These are phyloP conservation scores for Acanthamoeba triangularis DNA, from an alignment of 208 protist genomes.

Conservation along the genomic window DNA sequence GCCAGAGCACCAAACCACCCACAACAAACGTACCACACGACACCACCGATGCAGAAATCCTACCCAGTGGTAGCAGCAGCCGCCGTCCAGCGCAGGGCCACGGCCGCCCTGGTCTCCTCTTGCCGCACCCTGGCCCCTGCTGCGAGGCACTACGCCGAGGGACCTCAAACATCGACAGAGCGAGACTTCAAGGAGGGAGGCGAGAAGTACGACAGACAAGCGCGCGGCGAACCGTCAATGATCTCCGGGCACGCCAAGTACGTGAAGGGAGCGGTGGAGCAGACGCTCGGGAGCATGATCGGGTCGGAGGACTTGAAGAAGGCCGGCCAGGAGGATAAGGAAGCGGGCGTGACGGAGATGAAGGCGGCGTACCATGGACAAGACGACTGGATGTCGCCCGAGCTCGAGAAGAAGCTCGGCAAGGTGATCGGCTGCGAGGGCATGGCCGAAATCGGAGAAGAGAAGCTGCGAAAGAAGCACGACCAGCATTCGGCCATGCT, in stretches of 20 bases:
- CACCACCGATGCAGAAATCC: too few relatives aligned
- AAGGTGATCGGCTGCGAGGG: conserved; percentile 12
- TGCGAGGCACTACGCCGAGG: too few relatives aligned
- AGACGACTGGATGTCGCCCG: conserved; percentile 23
- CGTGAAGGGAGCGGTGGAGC: neutral
- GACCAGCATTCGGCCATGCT: neutral
- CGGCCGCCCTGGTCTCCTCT: too few relatives aligned
- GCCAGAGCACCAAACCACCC: too few relatives aligned
- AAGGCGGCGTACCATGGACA: conserved; percentile 91
- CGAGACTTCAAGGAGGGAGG: neutral
- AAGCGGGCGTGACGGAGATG: conserved; percentile 96
- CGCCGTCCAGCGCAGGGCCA: too few relatives aligned
- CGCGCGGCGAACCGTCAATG: neutral
- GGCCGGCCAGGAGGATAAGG: conserved; percentile 94
- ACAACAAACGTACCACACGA: too few relatives aligned
- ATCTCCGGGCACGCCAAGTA: neutral
- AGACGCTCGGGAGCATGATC: conserved; percentile 16
- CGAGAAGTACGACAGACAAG: neutral
- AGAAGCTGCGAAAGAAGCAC: conserved; percentile 44
- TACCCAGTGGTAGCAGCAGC: too few relatives aligned
- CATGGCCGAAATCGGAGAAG: conserved; percentile 15
- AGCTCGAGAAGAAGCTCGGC: neutral
- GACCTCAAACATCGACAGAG: neutral
- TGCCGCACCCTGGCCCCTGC: too few relatives aligned
- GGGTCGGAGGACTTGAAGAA: conserved; percentile 90